These are phyloP conservation scores for Rhizopogon roseolus DNA, from an alignment of 768 basidiomycete species.

Conservation along the genomic window DNA sequence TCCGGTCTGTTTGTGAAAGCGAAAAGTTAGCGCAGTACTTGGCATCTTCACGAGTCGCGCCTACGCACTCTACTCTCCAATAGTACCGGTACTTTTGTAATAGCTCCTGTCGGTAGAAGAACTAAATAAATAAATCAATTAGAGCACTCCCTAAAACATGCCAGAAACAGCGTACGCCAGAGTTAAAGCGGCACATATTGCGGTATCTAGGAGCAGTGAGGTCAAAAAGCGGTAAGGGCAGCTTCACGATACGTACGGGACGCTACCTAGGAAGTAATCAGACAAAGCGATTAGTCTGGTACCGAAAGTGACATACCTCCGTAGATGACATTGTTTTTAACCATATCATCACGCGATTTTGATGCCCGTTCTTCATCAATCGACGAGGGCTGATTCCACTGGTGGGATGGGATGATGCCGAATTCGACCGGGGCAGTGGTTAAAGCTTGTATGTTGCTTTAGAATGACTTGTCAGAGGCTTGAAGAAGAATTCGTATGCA, in stretches of 20 bases:
- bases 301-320: slow-evolving; percentile 38
- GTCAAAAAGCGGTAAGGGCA: not conserved
- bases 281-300: slow-evolving; percentile 2
- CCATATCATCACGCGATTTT: slow-evolving; percentile 56
- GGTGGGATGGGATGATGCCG: slow-evolving; percentile 59
- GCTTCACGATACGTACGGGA: slow-evolving; percentile 47
- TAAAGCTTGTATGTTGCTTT: slow-evolving; percentile 27
- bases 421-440: slow-evolving; percentile 38
- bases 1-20: slow-evolving; percentile 45
- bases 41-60: not conserved
- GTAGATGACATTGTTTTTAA: slow-evolving; percentile 57
- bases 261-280: slow-evolving; percentile 46
- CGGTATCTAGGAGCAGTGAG: slow-evolving; percentile 54
- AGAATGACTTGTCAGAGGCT: slow-evolving; percentile 5
- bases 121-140: slow-evolving; percentile 40
- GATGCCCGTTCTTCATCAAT: slow-evolving; percentile 70
- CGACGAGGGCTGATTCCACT: slow-evolving; percentile 77
- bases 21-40: slow-evolving; percentile 2
- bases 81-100: slow-evolving; percentile 78
- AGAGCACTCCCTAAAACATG: not conserved
- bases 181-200: slow-evolving; percentile 96
- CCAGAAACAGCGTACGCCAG: slow-evolving; percentile 52
- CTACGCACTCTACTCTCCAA: slow-evolving; percentile 81
- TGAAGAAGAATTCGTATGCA: not conserved
- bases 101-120: slow-evolving; percentile 80